Evolutionary conservation across 2,329 filamentous ascomycete genomes (phyloP).

Genomic region (Penicillium brasilianum): DNA sequence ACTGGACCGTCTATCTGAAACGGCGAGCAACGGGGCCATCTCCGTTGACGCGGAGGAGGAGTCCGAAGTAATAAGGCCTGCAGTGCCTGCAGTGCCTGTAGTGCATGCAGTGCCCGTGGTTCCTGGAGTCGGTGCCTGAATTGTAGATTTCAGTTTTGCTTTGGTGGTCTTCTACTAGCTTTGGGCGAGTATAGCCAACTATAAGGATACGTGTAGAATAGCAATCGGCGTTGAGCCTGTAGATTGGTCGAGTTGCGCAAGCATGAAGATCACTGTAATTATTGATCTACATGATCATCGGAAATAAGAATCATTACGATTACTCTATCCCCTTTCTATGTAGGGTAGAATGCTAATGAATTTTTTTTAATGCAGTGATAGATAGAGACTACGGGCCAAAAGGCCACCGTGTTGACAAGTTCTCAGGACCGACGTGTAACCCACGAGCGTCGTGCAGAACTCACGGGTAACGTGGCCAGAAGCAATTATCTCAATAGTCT

Average conservation of each 20-base stretch:
- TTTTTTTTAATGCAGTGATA: not conserved
- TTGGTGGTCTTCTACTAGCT: not conserved
- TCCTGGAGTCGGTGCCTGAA: not conserved
- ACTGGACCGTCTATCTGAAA: constrained; percentile 40
- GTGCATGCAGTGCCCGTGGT: not conserved
- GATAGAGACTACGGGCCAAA: not conserved
- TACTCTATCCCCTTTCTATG: not conserved
- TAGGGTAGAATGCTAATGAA: not conserved
- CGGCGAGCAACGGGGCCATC: constrained; percentile 35
- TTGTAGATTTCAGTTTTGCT: not conserved
- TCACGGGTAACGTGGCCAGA: constrained; percentile 6
- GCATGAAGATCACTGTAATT: constrained; percentile 5
- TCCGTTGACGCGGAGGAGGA: constrained; percentile 5
- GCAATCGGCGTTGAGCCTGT: not conserved
- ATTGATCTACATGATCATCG: not conserved
- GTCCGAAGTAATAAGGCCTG: not conserved
- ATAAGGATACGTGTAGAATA: not conserved
- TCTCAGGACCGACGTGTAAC: constrained; percentile 5
- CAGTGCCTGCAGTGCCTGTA: not conserved
- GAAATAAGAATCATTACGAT: not conserved
- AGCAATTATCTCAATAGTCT: constrained; percentile 12
- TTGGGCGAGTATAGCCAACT: not conserved
- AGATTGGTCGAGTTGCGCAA: not conserved
- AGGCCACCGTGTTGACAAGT: constrained; percentile 5
- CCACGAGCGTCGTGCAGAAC: constrained; percentile 1